Evolutionary conservation across 164 flowering plant species (phyloP), one percentile per base, ranked within the genome.

Genomic region (Amborella trichopoda): DNA sequence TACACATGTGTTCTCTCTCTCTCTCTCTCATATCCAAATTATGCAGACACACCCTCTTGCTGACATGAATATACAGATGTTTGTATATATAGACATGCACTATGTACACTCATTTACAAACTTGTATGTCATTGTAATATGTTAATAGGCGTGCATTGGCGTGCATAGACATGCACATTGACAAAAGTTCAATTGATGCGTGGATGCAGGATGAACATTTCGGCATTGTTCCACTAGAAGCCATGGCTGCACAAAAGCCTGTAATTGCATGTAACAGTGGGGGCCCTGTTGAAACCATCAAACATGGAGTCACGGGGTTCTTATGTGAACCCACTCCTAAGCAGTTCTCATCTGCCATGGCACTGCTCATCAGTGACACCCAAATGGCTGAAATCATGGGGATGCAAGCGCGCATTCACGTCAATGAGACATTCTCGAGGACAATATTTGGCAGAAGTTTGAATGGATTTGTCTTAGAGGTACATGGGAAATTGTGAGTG

Each of bases 181-280:
- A n/a, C n/a, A n/a, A n/a, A n/a, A n/a, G n/a, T n/a, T n/a, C n/a
- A n/a, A n/a, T n/a, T n/a, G n/a, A n/a, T n/a, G n/a, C n/a, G n/a
- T n/a, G n/a, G n/a, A n/a, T 69, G 58, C 46, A 91, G 99, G 95
- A 82, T 66, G 99, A 87, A 55, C 94, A 91, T 58, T 91, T 87
- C 40, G 96, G 96, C 36, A 84, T 91, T 49, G 95, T 91, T 54
- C 98, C 98, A 8, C 52, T 91, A 68, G 98, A 83, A 64, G 93
- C 96, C 53, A 91, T 91, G 96, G 96, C 98, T 39, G 93, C 98
- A 23, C 47, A 73, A 49, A 91, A 87, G 66, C 96, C 98, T 23
- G 98, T 91, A 10, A 78, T 91, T 26, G 93, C 90, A 6, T 91
- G 98, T 78, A 84, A 78, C 40, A 91, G 98, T 46, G 98, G 98